Evolutionary conservation across 2,329 filamentous ascomycete genomes (phyloP).

Genomic region (Elsinoe batatas): DNA sequence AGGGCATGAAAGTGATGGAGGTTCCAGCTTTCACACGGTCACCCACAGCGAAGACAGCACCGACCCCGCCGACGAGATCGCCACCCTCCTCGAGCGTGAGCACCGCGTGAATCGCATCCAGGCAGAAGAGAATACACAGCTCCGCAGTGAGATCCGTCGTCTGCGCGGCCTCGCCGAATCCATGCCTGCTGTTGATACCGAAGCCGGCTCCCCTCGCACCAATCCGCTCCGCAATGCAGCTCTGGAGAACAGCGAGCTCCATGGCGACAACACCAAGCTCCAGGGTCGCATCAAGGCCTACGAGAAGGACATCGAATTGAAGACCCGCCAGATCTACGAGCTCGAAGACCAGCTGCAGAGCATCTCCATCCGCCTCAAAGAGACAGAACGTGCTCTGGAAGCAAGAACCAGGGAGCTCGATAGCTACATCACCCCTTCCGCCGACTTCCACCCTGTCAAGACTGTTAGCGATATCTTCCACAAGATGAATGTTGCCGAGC

Average conservation of each 20-base stretch:
- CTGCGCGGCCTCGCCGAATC: background rate
- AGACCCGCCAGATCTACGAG: slow-evolving; percentile 9
- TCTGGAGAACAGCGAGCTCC: background rate
- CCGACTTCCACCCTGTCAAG: background rate
- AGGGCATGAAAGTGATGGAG: background rate
- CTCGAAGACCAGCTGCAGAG: slow-evolving; percentile 5
- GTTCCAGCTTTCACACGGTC: slow-evolving; percentile 6
- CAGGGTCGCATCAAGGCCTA: background rate
- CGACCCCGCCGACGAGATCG: background rate
- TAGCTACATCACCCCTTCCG: background rate
- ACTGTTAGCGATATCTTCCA: background rate
- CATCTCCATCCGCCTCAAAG: background rate
- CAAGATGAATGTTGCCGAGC: slow-evolving; percentile 3
- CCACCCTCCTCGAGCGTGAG: slow-evolving; percentile 7
- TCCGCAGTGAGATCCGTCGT: slow-evolving; percentile 1
- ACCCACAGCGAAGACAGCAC: slow-evolving; percentile 1
- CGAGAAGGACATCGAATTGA: background rate
- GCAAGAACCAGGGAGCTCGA: background rate
- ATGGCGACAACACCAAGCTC: background rate
- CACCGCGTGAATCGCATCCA: slow-evolving; percentile 12
- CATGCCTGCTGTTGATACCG: background rate
- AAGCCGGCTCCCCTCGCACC: background rate
- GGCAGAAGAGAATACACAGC: background rate
- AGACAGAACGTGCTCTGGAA: background rate
- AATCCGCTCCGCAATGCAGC: background rate